These are phyloP conservation scores for Litsea cubeba DNA, from an alignment of 164 flowering plant species.

Conservation along the genomic window DNA sequence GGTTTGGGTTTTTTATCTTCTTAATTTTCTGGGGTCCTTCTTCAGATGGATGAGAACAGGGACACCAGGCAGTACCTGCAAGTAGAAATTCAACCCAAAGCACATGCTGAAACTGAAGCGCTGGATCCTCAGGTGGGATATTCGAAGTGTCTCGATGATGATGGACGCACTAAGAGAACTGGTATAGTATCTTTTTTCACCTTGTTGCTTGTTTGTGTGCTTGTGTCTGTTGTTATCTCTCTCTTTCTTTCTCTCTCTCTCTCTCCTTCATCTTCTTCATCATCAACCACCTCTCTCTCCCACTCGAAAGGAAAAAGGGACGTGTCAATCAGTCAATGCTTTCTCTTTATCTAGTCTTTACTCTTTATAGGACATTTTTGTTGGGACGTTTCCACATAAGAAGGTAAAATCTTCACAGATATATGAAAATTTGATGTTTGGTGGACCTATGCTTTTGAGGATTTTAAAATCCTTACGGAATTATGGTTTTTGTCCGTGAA, in stretches of 20 bases:
- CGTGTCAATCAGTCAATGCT: no score
- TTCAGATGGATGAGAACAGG: constrained; percentile 38
- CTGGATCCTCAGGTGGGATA: constrained; percentile 34
- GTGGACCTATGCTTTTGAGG: no score
- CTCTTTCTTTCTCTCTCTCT: no score
- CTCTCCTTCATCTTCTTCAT: neutral
- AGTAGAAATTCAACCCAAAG: constrained; percentile 45
- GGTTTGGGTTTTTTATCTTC: neutral
- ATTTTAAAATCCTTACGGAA: neutral
- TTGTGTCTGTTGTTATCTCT: neutral
- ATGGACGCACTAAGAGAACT: constrained; percentile 54
- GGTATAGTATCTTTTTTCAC: constrained; percentile 16
- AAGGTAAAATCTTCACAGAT: no score
- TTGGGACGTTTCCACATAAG: no score
- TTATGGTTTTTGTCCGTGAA: neutral
- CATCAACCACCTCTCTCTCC: no score
- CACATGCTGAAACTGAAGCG: constrained; percentile 27
- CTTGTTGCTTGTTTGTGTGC: no score
- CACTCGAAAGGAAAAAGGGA: no score
- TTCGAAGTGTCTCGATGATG: constrained; percentile 47
- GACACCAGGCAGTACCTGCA: constrained; percentile 44
- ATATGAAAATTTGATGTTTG: no score
- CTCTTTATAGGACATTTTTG: neutral
- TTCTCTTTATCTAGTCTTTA: no score
- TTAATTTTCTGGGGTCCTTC: neutral